Conservation (phyloP, 2,329 filamentous ascomycete species). For the Microdochium nivale region DNA sequence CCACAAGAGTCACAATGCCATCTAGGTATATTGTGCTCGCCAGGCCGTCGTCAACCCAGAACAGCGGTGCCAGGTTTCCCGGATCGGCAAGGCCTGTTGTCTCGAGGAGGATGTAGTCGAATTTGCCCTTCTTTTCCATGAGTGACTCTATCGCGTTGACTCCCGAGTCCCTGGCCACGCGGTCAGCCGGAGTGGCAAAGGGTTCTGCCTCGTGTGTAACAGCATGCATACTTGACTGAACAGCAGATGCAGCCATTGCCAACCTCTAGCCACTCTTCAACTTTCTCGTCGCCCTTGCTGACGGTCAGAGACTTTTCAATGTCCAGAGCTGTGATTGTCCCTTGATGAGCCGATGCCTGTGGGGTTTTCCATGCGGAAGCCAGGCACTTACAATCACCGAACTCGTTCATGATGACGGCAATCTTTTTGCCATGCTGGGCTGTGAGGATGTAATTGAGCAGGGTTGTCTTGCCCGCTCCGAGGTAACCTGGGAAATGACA, state of each 20-base stretch:
- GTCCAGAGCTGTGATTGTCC: conserved; percentile 58
- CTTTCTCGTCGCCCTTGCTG: conserved; percentile 71
- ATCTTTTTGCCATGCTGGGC: conserved; percentile 96
- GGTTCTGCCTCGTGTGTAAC: background rate
- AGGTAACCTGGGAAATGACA: conserved; percentile 64
- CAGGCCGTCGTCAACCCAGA: conserved; percentile 95
- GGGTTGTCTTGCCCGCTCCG: conserved; percentile 88
- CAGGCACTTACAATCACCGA: conserved; percentile 61
- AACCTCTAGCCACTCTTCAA: conserved; percentile 91
- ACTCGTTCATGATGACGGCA: conserved; percentile 94
- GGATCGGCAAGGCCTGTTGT: conserved; percentile 94
- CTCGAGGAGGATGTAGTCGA: conserved; percentile 96
- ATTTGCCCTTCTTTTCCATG: conserved; percentile 87
- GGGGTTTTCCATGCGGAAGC: conserved; percentile 3
- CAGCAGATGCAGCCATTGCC: conserved; percentile 98
- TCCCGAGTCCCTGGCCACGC: conserved; percentile 62
- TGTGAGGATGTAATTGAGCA: conserved; percentile 92
- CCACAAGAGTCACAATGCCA: conserved; percentile 90
- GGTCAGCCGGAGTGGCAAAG: conserved; percentile 14
- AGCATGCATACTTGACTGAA: conserved; percentile 67
- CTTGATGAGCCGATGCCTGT: conserved; percentile 2
- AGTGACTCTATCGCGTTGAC: conserved; percentile 92
- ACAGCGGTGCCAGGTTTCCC: conserved; percentile 88
- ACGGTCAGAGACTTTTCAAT: conserved; percentile 95
- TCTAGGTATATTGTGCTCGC: conserved; percentile 95